phyloP scores from a whole-genome alignment of 2,329 filamentous ascomycete species.

The Dryadomyces quercus-mongolicae region DNA sequence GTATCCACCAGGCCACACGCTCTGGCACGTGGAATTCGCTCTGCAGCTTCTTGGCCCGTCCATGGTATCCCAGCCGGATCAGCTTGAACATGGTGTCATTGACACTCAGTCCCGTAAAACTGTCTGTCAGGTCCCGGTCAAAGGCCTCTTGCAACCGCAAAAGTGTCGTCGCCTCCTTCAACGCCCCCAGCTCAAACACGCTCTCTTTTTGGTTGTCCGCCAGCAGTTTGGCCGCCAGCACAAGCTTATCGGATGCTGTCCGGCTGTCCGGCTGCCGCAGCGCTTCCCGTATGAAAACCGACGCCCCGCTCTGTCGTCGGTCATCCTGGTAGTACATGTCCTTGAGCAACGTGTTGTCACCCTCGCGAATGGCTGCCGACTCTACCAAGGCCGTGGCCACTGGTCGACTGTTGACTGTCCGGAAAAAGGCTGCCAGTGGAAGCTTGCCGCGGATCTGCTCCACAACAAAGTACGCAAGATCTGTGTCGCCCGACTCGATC shows the following conservation, averaged over 20 bases:
- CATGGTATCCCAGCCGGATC: constrained; percentile 67
- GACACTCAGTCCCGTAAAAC: constrained; percentile 71
- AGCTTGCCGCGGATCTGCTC: constrained; percentile 82
- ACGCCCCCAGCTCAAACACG: constrained; percentile 56
- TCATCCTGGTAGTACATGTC: constrained; percentile 98
- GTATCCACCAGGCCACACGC: constrained; percentile 78
- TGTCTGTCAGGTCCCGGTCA: constrained; percentile 68
- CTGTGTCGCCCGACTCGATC: constrained; percentile 88
- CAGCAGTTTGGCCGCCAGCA: constrained; percentile 72
- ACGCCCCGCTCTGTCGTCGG: constrained; percentile 73
- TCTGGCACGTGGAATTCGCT: constrained; percentile 89
- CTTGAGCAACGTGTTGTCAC: constrained; percentile 73
- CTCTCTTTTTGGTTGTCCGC: constrained; percentile 68
- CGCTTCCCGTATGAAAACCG: constrained; percentile 77
- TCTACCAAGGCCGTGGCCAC: constrained; percentile 85
- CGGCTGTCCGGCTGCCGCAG: constrained; percentile 58
- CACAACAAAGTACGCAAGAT: constrained; percentile 82
- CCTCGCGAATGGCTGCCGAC: constrained; percentile 56
- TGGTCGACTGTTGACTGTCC: constrained; percentile 74
- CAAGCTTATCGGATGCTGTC: constrained; percentile 71
- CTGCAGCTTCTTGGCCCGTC: constrained; percentile 77
- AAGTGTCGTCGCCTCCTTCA: constrained; percentile 71
- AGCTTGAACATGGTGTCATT: constrained; percentile 90
- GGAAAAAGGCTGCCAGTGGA: constrained; percentile 83
- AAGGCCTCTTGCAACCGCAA: constrained; percentile 78